These are phyloP conservation scores for Eimeria necatrix DNA, from an alignment of 169 alveolate genomes.

Conservation along the genomic window DNA sequence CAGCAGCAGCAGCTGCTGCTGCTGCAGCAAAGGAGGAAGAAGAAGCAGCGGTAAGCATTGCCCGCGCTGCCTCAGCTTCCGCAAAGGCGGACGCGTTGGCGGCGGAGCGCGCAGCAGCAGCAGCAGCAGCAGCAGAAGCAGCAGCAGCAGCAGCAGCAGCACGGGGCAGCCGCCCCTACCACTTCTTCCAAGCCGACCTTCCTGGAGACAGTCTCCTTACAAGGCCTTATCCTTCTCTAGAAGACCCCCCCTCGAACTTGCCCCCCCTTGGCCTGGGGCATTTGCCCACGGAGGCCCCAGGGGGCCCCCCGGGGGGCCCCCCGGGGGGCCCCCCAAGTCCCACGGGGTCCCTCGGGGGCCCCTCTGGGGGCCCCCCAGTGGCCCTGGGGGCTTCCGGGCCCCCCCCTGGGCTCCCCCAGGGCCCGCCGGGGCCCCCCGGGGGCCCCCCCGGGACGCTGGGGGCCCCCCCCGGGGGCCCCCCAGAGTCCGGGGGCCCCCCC, in stretches of 20 bases:
- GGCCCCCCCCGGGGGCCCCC: no score
- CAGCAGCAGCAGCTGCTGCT: constrained; percentile 39
- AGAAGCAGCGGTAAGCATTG: neutral
- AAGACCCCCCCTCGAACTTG: neutral
- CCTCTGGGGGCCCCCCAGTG: neutral
- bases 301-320: constrained; percentile 30
- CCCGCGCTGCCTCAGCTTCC: neutral
- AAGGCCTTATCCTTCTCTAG: neutral
- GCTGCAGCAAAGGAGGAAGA: neutral
- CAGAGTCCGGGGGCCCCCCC: constrained; percentile 15
- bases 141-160: constrained; percentile 48
- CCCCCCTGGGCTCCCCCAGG: no score
- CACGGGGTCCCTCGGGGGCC: constrained; percentile 20
- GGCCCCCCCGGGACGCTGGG: no score
- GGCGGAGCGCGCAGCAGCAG: constrained; percentile 13
- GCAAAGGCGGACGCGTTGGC: neutral
- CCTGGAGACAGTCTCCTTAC: constrained; percentile 46
- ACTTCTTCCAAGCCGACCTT: neutral
- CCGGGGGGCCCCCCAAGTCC: constrained; percentile 4
- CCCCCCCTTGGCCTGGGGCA: constrained; percentile 6
- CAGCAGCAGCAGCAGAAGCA: constrained; percentile 22
- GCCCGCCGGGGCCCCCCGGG: no score
- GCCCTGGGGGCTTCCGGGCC: no score
- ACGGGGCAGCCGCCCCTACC: neutral
- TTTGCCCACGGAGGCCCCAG: neutral